Conservation (phyloP, 805 yeast genomes). For the Lipomyces mesembrius region DNA sequence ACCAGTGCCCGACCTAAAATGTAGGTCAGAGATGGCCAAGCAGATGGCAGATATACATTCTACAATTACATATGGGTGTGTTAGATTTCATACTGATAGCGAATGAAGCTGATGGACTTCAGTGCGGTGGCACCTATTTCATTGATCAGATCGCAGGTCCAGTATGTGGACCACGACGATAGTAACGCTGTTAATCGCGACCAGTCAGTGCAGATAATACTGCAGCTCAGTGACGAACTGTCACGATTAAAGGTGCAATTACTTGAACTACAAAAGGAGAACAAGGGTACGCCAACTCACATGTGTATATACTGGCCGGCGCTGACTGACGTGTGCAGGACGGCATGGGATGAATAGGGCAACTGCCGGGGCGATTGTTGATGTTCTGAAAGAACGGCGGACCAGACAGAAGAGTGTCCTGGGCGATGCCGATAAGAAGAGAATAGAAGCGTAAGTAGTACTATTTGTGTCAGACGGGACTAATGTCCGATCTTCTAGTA, state of each 20-base stretch:
- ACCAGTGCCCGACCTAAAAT: background rate
- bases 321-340: background rate
- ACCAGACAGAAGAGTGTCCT: background rate
- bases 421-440: slow-evolving; percentile 4
- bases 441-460: slow-evolving; percentile 1
- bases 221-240: slow-evolving; percentile 10
- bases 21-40: background rate
- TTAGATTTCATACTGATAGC: background rate
- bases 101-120: background rate
- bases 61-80: background rate
- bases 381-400: background rate
- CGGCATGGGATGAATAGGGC: slow-evolving; percentile 1
- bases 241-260: slow-evolving; percentile 8
- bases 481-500: background rate
- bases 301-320: background rate
- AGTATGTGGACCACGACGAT: background rate
- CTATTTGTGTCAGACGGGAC: background rate
- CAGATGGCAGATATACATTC: slow-evolving; percentile 7
- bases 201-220: slow-evolving; percentile 4
- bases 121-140: background rate
- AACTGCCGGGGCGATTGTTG: background rate
- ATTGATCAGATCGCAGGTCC: background rate
- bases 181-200: slow-evolving; percentile 6
- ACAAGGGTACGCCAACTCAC: background rate
- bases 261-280: slow-evolving; percentile 7